Evolutionary conservation across 306 rosid genomes (phyloP), one percentile per base, ranked within the genome.

Genomic region (Corylus americana): DNA sequence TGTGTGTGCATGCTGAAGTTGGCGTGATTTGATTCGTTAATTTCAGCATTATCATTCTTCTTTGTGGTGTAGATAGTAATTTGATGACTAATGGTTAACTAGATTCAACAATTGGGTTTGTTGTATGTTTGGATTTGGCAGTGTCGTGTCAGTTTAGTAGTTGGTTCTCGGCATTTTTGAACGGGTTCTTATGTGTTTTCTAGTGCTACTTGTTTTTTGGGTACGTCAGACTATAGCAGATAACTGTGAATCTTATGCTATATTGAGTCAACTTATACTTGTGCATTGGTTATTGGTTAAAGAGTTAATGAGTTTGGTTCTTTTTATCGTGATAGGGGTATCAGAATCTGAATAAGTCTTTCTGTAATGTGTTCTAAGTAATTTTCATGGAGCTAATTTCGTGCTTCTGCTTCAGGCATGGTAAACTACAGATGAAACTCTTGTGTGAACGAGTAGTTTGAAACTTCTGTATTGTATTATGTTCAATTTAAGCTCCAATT

Each of bases 1-100:
- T 87, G 86, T 81, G 89, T 80, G 39, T 88, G 83, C 82, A 80
- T 92, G 92, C 71, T 74, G 54, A 1, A 29, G 71, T 61, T 74
- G 70, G 53, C 78, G 53, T 77, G 63, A 74, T 73, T 83, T 9
- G 77, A 77, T 82, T 80, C 76, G 53, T 85, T 59, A 76, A 66
- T 83, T 87, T 70, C 61, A 37, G 74, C 57, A 31, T 70, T 47
- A 76, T 58, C 82, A 29, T 59, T 45, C 25, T 20, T 9, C 70
- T 83, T 77, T 67, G 79, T 75, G 74, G 80, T 78, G 81, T 83
- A 74, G 78, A 77, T 29, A 18, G 70, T 71, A 61, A 62, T 83
- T 11, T 70, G 66, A 61, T 81, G 83, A 51, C 55, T 74, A 22
- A 37, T 61, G 74, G 80, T 80, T 80, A 68, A 54, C 50, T 73